phyloP scores from a whole-genome alignment of 1,139 yeast species.

The Trichomonascaceae sp. region DNA sequence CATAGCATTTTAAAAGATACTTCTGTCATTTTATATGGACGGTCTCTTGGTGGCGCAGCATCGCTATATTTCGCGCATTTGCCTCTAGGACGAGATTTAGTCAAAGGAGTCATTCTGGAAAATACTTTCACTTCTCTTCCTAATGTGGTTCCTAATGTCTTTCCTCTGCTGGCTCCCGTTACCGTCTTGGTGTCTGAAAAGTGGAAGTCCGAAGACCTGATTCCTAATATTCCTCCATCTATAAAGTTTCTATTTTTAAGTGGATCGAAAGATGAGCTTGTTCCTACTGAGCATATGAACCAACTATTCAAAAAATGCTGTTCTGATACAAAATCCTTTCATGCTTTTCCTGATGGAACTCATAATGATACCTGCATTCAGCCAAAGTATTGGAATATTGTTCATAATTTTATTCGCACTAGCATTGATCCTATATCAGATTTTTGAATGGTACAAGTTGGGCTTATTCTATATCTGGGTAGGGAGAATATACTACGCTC shows the following conservation, averaged over 20 bases:
- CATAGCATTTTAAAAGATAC: conserved; percentile 50
- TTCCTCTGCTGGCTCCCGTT: conserved; percentile 60
- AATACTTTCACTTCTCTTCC: conserved; percentile 78
- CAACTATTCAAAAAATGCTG: conserved; percentile 41
- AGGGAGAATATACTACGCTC: no score
- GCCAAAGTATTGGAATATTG: conserved; percentile 65
- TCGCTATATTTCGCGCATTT: conserved; percentile 71
- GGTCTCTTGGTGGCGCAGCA: conserved; percentile 94
- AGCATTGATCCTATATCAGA: conserved; percentile 29
- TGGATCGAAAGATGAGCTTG: conserved; percentile 80
- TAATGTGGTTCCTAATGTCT: conserved; percentile 75
- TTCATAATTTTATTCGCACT: conserved; percentile 52
- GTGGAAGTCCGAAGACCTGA: conserved; percentile 74
- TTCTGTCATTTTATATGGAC: conserved; percentile 68
- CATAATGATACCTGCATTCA: conserved; percentile 80
- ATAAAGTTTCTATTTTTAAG: conserved; percentile 68
- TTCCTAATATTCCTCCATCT: conserved; percentile 44
- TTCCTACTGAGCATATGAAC: conserved; percentile 83
- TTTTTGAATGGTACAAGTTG: no score
- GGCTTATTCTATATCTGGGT: no score
- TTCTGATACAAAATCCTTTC: conserved; percentile 31
- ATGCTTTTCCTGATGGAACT: conserved; percentile 51
- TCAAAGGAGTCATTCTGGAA: conserved; percentile 68
- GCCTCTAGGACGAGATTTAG: conserved; percentile 36
- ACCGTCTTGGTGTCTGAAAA: conserved; percentile 64